Base-by-base conservation (phyloP, 2,329 filamentous ascomycete genomes). In the Colletotrichum eremochloae region DNA sequence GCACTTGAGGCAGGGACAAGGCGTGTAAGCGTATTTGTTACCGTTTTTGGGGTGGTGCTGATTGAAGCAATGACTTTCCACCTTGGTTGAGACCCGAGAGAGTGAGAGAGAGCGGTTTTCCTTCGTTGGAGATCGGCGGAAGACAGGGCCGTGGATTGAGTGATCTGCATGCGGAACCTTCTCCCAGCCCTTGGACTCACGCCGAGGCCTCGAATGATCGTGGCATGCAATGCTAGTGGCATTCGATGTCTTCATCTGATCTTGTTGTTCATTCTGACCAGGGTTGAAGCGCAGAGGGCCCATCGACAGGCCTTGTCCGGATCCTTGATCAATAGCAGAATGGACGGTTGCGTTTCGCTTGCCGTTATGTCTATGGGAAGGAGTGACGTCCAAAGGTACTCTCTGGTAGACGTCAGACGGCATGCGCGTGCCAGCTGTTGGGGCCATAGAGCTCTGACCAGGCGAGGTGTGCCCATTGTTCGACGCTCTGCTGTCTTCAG, bases 1-100 rank as follows among this genome's bases (percentile, higher is more conserved):
- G 48, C 81, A 83, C 3, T 70, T 61, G 20, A 66, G 42, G 46
- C 81, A 83, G 57, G 57, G 67, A 64, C 81, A 83, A 1, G 74
- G 76, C 20, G 73, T 66, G 67, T 82, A 82, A 3, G n/a, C 12
- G 29, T 40, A 58, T 38, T 14, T 40, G 11, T 33, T 6, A 6
- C 7, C 48, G n/a, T 18, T 8, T 20, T 15, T 44, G 31, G 20
- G 18, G 33, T 52, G 18, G 33, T 52, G 48, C 18, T 48, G 44
- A 11, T 67, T 67, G 18, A 7, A 15, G 65, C 65, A 67, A 29
- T 52, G n/a, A 24, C 6, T 29, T 8, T 50, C 53, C 36, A 14
- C 40, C 14, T 15, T 67, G n/a, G 33, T n/a, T n/a, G 65, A 62
- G 40, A 24, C 38, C 33, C 33, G 29, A 9, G 63, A 67, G 6